phyloP scores from a whole-genome alignment of 805 yeast species.

The Kregervanrija delftensis region DNA sequence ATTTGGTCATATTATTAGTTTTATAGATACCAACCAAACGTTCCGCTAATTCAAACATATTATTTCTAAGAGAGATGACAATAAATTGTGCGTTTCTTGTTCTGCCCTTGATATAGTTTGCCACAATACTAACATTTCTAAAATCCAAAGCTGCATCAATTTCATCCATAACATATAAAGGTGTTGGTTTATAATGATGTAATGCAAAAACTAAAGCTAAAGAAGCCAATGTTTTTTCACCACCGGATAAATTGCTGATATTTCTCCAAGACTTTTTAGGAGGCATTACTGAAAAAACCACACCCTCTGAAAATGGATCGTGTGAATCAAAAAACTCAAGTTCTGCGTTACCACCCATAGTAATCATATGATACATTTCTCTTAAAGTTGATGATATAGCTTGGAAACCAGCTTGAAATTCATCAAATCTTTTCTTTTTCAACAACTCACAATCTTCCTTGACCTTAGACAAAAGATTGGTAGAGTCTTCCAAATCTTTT shows the following conservation, averaged over 20 bases:
- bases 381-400: slow-evolving; percentile 81
- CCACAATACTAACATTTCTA: slow-evolving; percentile 94
- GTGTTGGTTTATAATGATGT: slow-evolving; percentile 94
- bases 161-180: slow-evolving; percentile 97
- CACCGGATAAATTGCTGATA: slow-evolving; percentile 92
- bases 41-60: slow-evolving; percentile 95
- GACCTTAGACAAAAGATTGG: slow-evolving; percentile 53
- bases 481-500: slow-evolving; percentile 60
- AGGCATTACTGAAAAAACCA: slow-evolving; percentile 96
- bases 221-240: slow-evolving; percentile 93
- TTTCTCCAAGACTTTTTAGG: slow-evolving; percentile 98
- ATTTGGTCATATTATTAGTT: slow-evolving; percentile 81
- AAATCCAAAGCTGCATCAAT: slow-evolving; percentile 98
- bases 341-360: slow-evolving; percentile 99
- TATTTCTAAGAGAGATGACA: slow-evolving; percentile 90
- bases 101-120: slow-evolving; percentile 91
- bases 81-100: slow-evolving; percentile 95
- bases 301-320: slow-evolving; percentile 98
- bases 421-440: slow-evolving; percentile 69
- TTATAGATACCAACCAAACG: slow-evolving; percentile 94
- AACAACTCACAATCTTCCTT: slow-evolving; percentile 59
- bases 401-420: slow-evolving; percentile 90
- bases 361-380: slow-evolving; percentile 97
- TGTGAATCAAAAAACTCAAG: slow-evolving; percentile 89
- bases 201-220: slow-evolving; percentile 93